Conservation (phyloP, 106 monocot genomes). For the Triglochin maritima region DNA sequence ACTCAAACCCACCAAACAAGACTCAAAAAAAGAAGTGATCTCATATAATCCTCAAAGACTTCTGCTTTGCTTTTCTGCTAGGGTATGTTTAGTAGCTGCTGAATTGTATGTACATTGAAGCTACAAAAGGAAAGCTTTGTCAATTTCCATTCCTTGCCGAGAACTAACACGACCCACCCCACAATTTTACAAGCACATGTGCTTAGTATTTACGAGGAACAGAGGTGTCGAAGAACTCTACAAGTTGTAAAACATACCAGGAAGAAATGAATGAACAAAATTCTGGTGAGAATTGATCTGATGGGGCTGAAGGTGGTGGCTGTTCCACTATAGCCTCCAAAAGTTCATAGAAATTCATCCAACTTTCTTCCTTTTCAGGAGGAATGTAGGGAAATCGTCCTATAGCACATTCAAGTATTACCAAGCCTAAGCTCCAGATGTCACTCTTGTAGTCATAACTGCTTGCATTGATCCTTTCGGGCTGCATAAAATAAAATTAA, state of each 20-base stretch:
- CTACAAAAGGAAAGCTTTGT: too few relatives aligned
- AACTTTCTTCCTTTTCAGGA: slow-evolving; percentile 56
- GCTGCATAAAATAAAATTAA: slow-evolving; percentile 32
- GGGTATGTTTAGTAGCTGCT: too few relatives aligned
- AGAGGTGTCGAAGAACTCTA: neutral
- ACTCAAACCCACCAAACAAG: too few relatives aligned
- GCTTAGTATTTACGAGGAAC: neutral
- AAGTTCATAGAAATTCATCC: slow-evolving; percentile 85
- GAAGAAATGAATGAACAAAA: slow-evolving; percentile 93
- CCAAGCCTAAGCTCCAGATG: slow-evolving; percentile 95
- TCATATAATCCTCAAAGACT: too few relatives aligned
- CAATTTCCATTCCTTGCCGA: too few relatives aligned
- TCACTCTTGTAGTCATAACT: slow-evolving; percentile 92
- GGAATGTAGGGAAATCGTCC: slow-evolving; percentile 84
- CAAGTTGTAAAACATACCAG: slow-evolving; percentile 40
- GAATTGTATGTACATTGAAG: too few relatives aligned
- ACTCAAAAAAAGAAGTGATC: too few relatives aligned
- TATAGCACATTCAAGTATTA: slow-evolving; percentile 93
- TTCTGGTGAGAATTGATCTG: slow-evolving; percentile 97
- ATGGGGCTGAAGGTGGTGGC: slow-evolving; percentile 74
- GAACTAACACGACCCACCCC: too few relatives aligned
- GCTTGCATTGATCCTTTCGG: slow-evolving; percentile 81
- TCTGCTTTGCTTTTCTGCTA: too few relatives aligned
- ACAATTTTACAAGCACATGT: too few relatives aligned
- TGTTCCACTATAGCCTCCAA: slow-evolving; percentile 86